Base-by-base conservation (phyloP, 768 basidiomycete genomes). In the Lyophyllum decastes region DNA sequence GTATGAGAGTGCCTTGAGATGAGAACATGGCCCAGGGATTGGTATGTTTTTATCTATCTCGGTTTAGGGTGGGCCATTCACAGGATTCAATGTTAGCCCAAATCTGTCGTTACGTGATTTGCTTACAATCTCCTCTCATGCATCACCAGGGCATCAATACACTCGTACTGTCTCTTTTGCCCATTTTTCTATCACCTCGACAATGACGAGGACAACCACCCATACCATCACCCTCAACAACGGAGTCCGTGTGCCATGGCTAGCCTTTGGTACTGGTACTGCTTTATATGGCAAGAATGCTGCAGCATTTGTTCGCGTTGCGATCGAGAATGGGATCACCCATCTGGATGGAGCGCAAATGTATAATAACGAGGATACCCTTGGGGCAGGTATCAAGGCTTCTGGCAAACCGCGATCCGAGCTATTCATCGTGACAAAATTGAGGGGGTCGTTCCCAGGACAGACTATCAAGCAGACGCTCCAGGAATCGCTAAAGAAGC, bases 271-370 rank as follows among this genome's bases (percentile, higher is more conserved):
- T 17, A 86, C 83, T 17, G 87, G 87, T 0, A 83, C 84, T 1
- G 83, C 83, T 1, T 70, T 82, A 16, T 82, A 63, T 54, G 51
- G 57, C 12, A 75, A 75, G 59, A 81, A 87, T 59, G 81, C 78
- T 11, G 60, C 73, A 22, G 63, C 72, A 2, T 60, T 71, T 9
- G 73, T 84, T 46, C 69, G 63, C 35, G 58, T 67, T 21, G 87
- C 88, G 19, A 81, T 89, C 51, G 72, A 77, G n/a, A 77, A 72
- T 46, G 83, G 83, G 2, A 77, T 87, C 62, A 82, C 74, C 12
- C 87, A 88, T 64, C 75, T 89, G 17, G 87, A 88, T 64, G 81
- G 83, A n/a, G 86, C 86, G 2, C 85, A 87, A 65, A 51, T 71
- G 50, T 88, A 88, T 67, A 55, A 55, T 8, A 88, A 88, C 58